Conservation (phyloP, 441 rosid species). For the Isatis lusitanica region DNA sequence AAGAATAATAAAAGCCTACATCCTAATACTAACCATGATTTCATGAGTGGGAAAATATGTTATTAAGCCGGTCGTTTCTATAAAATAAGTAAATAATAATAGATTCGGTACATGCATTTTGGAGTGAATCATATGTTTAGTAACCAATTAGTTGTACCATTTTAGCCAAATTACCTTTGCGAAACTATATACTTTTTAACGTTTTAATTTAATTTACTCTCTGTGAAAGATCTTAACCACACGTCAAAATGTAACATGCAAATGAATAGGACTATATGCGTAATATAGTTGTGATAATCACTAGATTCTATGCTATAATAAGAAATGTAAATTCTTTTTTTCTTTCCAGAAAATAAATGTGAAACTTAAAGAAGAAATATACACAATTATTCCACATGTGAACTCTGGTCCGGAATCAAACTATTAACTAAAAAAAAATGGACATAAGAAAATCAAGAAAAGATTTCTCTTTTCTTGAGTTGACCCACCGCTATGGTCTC, state of each 20-base stretch:
- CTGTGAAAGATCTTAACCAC: neutral
- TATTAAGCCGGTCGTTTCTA: neutral
- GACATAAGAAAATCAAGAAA: conserved; percentile 28
- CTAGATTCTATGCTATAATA: neutral
- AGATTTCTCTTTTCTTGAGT: conserved; percentile 8
- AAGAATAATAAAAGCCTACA: neutral
- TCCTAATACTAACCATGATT: neutral
- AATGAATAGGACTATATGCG: neutral
- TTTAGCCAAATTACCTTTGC: neutral
- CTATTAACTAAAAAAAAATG: neutral
- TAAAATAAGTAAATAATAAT: neutral
- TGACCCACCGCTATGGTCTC: conserved; percentile 28
- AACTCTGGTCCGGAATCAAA: conserved; percentile 15
- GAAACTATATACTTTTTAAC: neutral
- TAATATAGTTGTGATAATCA: neutral
- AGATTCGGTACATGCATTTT: neutral
- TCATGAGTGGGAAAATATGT: neutral
- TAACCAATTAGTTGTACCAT: neutral
- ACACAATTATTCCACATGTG: neutral
- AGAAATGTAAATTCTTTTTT: neutral
- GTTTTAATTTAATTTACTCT: neutral
- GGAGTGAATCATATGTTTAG: neutral
- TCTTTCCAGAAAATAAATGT: neutral
- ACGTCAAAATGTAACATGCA: neutral
- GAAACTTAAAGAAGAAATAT: neutral